phyloP scores from a whole-genome alignment of 495 filamentous ascomycete genomes.

The Aspergillus ellipticus region DNA sequence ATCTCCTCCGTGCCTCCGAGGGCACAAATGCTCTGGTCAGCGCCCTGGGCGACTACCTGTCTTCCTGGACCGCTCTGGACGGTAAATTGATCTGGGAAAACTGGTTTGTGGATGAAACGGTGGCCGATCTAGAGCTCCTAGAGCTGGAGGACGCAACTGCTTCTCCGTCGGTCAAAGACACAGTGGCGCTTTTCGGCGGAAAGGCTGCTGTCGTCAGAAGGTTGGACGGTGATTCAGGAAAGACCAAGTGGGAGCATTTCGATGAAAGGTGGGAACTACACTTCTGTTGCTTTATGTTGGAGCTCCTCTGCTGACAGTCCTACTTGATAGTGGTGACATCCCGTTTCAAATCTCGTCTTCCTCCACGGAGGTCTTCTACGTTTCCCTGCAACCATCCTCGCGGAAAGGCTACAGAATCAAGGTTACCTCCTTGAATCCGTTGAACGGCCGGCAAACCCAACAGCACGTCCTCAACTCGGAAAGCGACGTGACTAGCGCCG shows the following conservation, averaged over 20 bases:
- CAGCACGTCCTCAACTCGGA: constrained; percentile 69
- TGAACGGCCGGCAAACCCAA: constrained; percentile 63
- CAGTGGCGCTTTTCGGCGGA: constrained; percentile 61
- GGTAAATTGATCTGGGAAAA: constrained; percentile 75
- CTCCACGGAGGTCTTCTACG: constrained; percentile 67
- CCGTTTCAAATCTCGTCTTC: constrained; percentile 80
- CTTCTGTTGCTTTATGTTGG: background rate
- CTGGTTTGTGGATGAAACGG: constrained; percentile 49
- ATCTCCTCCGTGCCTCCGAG: constrained; percentile 67
- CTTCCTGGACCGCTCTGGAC: constrained; percentile 79
- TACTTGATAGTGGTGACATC: constrained; percentile 55
- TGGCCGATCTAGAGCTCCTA: constrained; percentile 76
- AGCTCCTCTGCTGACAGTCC: constrained; percentile 16
- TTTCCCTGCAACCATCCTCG: constrained; percentile 66
- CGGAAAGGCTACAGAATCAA: constrained; percentile 68
- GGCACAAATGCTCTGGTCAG: constrained; percentile 70
- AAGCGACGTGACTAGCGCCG: constrained; percentile 59
- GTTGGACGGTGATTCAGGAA: constrained; percentile 69
- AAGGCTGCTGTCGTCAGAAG: constrained; percentile 59
- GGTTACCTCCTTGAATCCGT: constrained; percentile 65
- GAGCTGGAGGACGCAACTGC: constrained; percentile 59
- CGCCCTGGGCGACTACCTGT: constrained; percentile 61
- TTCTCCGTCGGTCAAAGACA: constrained; percentile 55
- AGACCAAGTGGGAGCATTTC: constrained; percentile 70
- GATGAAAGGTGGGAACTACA: constrained; percentile 50